These are phyloP conservation scores for Amanita molliuscula DNA, from an alignment of 768 basidiomycete species.

Conservation along the genomic window DNA sequence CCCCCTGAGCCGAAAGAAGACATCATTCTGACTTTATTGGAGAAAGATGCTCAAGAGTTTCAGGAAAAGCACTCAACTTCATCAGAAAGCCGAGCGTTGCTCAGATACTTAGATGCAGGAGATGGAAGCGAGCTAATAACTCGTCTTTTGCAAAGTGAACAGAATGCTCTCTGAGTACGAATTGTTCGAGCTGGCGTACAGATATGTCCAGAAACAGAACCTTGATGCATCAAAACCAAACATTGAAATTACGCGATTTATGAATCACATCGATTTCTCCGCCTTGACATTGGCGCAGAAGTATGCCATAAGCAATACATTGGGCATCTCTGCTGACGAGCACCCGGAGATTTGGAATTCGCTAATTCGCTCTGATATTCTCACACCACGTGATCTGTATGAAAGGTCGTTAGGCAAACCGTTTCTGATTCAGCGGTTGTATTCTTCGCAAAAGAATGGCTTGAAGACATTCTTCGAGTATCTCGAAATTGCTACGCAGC, in stretches of 20 bases:
- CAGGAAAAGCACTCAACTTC: constrained; percentile 28
- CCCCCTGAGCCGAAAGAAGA: constrained; percentile 34
- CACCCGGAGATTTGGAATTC: constrained; percentile 55
- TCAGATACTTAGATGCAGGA: constrained; percentile 17
- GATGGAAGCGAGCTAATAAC: constrained; percentile 32
- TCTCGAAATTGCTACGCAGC: constrained; percentile 41
- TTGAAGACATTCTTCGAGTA: constrained; percentile 53
- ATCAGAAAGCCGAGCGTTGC: constrained; percentile 13
- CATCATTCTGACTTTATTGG: constrained; percentile 45
- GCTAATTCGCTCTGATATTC: constrained; percentile 48
- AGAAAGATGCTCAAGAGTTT: constrained; percentile 35
- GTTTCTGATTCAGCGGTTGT: constrained; percentile 48
- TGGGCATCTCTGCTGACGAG: constrained; percentile 28
- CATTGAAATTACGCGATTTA: constrained; percentile 33
- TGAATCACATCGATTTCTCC: constrained; percentile 45
- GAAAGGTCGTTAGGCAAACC: constrained; percentile 40
- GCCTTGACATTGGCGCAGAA: constrained; percentile 46
- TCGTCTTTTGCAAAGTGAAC: constrained; percentile 38
- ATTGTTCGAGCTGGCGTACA: constrained; percentile 39
- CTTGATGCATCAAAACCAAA: constrained; percentile 35
- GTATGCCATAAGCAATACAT: constrained; percentile 32
- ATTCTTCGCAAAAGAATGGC: constrained; percentile 43
- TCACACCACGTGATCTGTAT: constrained; percentile 39
- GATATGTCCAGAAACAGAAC: constrained; percentile 31
- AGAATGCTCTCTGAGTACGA: constrained; percentile 52